These are phyloP conservation scores for Parafenestella ontariensis DNA, from an alignment of 2,329 filamentous ascomycete species.

Conservation along the genomic window DNA sequence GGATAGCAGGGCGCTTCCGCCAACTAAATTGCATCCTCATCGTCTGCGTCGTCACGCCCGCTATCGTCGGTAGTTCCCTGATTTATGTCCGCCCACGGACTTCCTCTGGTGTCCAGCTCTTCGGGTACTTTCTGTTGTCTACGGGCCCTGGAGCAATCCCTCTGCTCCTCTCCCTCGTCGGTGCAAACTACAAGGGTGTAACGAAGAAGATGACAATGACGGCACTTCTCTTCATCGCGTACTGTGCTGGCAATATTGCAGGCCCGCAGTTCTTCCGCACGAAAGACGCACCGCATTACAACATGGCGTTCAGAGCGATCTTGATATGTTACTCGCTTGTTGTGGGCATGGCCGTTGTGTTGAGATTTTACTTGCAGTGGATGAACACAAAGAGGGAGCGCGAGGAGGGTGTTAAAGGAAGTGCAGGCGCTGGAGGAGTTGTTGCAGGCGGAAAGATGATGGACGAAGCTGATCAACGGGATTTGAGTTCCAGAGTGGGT, in stretches of 20 bases:
- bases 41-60: slow-evolving; percentile 18
- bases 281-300: slow-evolving; percentile 27
- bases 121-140: slow-evolving; percentile 32
- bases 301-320: slow-evolving; percentile 30
- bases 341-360: slow-evolving; percentile 32
- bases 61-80: slow-evolving; percentile 18
- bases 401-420: slow-evolving; percentile 27
- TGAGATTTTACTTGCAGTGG: slow-evolving; percentile 29
- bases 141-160: slow-evolving; percentile 27
- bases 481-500: slow-evolving; percentile 2
- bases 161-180: slow-evolving; percentile 27
- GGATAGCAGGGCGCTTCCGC: slow-evolving; percentile 20
- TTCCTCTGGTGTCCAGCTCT: slow-evolving; percentile 23
- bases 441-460: slow-evolving; percentile 23
- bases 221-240: slow-evolving; percentile 43
- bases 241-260: slow-evolving; percentile 42
- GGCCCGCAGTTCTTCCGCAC: slow-evolving; percentile 39
- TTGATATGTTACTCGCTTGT: slow-evolving; percentile 44
- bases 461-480: slow-evolving; percentile 7
- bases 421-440: slow-evolving; percentile 24
- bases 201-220: slow-evolving; percentile 51
- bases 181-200: slow-evolving; percentile 37
- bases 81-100: slow-evolving; percentile 18
- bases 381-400: slow-evolving; percentile 27
- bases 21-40: slow-evolving; percentile 24